Conservation (phyloP, 371 early-diverging fungal species). For the Capniomyces stellatus region DNA sequence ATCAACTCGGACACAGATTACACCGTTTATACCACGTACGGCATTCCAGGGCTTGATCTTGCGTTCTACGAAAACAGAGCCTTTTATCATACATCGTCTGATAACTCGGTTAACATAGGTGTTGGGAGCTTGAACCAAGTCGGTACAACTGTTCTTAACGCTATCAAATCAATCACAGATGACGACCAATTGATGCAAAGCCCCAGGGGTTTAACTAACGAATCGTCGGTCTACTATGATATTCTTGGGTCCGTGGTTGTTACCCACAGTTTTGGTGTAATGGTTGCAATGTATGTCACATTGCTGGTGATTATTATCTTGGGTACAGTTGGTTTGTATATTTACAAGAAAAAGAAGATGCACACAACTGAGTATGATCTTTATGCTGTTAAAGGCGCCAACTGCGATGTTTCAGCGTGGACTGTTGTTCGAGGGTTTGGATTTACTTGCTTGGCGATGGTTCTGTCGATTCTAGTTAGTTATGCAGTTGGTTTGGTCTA, state of each 20-base stretch:
- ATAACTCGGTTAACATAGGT: background rate
- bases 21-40: slow-evolving; percentile 33
- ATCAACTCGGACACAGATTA: slow-evolving; percentile 55
- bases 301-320: background rate
- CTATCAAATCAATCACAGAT: background rate
- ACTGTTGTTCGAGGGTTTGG: background rate
- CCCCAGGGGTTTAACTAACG: background rate
- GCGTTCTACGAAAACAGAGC: slow-evolving; percentile 49
- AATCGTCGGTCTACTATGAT: background rate
- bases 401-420: background rate
- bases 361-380: background rate
- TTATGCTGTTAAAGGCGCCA: background rate
- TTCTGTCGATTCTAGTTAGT: background rate
- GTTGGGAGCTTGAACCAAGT: background rate
- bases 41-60: slow-evolving; percentile 55
- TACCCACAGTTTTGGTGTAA: background rate
- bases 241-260: background rate
- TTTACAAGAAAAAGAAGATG: background rate
- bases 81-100: slow-evolving; percentile 38
- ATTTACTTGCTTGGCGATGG: background rate
- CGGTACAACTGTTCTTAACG: background rate
- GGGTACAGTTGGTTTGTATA: too few species aligned
- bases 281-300: background rate
- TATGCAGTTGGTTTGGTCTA: background rate
- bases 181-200: background rate